Evolutionary conservation across 495 filamentous ascomycete genomes (phyloP).

Genomic region (Penicillium desertorum): DNA sequence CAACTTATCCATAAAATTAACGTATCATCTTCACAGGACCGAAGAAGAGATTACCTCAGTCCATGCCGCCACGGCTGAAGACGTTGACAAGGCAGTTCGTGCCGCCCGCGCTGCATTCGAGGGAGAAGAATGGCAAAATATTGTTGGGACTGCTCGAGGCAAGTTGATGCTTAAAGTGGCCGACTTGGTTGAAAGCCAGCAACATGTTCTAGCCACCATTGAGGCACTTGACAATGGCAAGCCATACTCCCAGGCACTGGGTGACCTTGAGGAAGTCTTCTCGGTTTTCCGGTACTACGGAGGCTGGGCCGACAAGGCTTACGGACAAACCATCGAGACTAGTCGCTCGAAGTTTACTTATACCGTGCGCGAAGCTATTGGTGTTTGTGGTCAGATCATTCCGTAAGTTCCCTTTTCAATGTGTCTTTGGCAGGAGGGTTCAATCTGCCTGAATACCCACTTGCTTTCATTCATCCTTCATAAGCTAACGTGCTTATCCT

Average conservation of each 20-base stretch:
- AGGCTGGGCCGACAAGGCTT: constrained; percentile 85
- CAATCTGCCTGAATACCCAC: no score
- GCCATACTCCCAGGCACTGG: constrained; percentile 17
- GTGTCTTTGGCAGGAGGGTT: no score
- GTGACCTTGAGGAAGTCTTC: constrained; percentile 68
- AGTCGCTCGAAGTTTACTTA: constrained; percentile 52
- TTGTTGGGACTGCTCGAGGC: constrained; percentile 68
- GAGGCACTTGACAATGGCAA: constrained; percentile 86
- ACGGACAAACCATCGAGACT: constrained; percentile 23
- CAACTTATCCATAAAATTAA: no score
- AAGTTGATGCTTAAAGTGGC: constrained; percentile 69
- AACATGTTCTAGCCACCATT: constrained; percentile 73
- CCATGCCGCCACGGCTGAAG: constrained; percentile 71
- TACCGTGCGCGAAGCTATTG: constrained; percentile 78
- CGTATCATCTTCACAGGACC: no score
- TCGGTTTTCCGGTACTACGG: constrained; percentile 75
- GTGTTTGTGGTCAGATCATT: constrained; percentile 87
- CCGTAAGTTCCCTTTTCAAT: constrained; percentile 42
- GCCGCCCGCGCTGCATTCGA: constrained; percentile 78
- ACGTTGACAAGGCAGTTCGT: constrained; percentile 76
- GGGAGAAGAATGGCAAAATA: constrained; percentile 68
- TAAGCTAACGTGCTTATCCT: no score
- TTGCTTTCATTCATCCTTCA: no score
- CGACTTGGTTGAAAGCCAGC: constrained; percentile 63
- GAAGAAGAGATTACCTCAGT: constrained; percentile 76